phyloP scores from a whole-genome alignment of 805 yeast genomes.

The Lipomyces mesembrius region DNA sequence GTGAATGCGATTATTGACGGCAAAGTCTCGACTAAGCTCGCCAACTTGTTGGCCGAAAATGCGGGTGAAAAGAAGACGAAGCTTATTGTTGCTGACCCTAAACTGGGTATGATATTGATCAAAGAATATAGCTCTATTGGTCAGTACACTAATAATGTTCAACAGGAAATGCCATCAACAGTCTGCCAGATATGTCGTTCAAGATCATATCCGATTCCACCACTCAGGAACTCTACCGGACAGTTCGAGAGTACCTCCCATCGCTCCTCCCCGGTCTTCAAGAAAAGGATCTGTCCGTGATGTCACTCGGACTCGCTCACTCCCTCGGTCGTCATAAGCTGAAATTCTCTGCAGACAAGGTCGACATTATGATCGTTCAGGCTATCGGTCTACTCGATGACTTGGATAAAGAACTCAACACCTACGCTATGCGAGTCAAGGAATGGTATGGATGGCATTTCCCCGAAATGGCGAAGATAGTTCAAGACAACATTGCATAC shows the following conservation, averaged over 20 bases:
- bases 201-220: constrained; percentile 94
- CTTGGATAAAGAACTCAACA: constrained; percentile 95
- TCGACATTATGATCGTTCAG: constrained; percentile 98
- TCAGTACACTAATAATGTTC: background rate
- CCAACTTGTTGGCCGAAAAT: constrained; percentile 75
- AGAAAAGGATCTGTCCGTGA: constrained; percentile 81
- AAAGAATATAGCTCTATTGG: background rate
- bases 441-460: constrained; percentile 99
- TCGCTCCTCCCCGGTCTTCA: constrained; percentile 91
- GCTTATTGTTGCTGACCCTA: constrained; percentile 90
- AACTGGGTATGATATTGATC: constrained; percentile 61
- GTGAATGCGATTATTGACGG: constrained; percentile 92
- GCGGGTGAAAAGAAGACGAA: constrained; percentile 70
- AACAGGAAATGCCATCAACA: constrained; percentile 79
- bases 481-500: constrained; percentile 92
- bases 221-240: constrained; percentile 91
- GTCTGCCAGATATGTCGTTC: constrained; percentile 79
- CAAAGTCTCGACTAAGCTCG: constrained; percentile 83
- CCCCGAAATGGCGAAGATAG: constrained; percentile 98
- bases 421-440: constrained; percentile 98
- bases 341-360: constrained; percentile 97
- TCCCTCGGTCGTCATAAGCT: constrained; percentile 98
- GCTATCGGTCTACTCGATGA: constrained; percentile 97
- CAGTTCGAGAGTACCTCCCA: constrained; percentile 91
- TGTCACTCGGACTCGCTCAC: constrained; percentile 98